Evolutionary conservation across 805 yeast genomes (phyloP).

Genomic region (Candida insectalens): DNA sequence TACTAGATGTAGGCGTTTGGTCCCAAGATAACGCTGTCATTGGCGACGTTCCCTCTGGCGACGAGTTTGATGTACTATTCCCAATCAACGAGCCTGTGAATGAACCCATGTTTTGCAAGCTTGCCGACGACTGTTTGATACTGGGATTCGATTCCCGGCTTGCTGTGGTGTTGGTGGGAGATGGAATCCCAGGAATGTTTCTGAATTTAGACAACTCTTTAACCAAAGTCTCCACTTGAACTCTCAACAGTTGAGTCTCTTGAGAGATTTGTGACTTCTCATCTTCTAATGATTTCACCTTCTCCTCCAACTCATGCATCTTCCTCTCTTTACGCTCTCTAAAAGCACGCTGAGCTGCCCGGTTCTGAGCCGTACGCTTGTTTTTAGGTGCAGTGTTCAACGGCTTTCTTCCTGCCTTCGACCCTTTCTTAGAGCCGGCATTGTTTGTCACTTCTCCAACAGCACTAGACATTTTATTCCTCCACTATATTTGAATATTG

Average conservation of each 20-base stretch:
- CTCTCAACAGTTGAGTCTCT: slow-evolving; percentile 64
- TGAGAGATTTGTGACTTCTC: slow-evolving; percentile 58
- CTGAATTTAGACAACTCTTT: slow-evolving; percentile 37
- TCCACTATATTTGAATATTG: too few relatives aligned
- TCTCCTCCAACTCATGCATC: slow-evolving; percentile 75
- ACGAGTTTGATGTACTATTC: neutral
- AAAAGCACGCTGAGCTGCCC: slow-evolving; percentile 98
- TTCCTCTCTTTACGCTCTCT: slow-evolving; percentile 87
- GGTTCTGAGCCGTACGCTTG: slow-evolving; percentile 90
- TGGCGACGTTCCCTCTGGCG: too few relatives aligned
- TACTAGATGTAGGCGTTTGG: neutral
- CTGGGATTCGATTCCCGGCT: neutral
- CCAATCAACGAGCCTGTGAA: neutral
- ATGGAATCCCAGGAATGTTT: slow-evolving; percentile 2
- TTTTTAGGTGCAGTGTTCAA: slow-evolving; percentile 62
- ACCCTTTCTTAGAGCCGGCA: neutral
- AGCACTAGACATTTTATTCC: too few relatives aligned
- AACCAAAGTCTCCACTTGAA: slow-evolving; percentile 69
- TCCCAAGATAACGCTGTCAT: too few relatives aligned
- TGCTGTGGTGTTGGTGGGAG: neutral
- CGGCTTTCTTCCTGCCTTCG: slow-evolving; percentile 77
- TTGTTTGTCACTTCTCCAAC: too few relatives aligned
- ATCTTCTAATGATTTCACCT: slow-evolving; percentile 63
- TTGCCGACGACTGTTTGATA: neutral
- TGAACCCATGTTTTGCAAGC: neutral